A percentile compares a stretch with the other conserved stretches of the same genome.
Evolutionary conservation across 208 protist genomes (phyloP).

Genomic region (Trypanosoma mega): DNA sequence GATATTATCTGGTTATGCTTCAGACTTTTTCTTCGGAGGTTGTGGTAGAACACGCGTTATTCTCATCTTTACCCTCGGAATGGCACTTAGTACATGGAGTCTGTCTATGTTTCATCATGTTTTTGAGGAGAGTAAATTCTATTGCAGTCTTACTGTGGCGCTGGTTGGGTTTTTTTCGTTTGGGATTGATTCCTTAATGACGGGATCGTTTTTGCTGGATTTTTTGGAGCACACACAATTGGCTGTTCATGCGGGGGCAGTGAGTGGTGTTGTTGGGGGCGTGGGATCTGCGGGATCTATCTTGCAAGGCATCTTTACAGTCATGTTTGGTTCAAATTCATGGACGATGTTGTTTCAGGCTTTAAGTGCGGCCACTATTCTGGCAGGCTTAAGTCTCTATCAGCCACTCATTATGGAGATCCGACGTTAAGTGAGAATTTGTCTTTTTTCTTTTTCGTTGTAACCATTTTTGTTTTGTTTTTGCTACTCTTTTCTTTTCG

Average conservation of each 20-base stretch:
- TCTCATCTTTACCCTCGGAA: constrained; percentile 25
- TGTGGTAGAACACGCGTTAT: constrained; percentile 22
- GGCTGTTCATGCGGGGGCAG: constrained; percentile 11
- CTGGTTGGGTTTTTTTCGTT: constrained; percentile 43
- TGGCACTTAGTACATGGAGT: constrained; percentile 4
- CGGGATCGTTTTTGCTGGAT: constrained; percentile 29
- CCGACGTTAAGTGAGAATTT: neutral
- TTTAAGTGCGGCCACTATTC: constrained; percentile 19
- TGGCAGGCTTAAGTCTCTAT: constrained; percentile 23
- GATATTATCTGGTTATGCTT: constrained; percentile 29
- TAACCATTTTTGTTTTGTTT: neutral
- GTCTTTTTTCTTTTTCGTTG: neutral
- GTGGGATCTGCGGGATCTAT: constrained; percentile 40
- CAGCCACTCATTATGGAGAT: constrained; percentile 4
- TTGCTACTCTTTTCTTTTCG: neutral
- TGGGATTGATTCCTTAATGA: constrained; percentile 33
- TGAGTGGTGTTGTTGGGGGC: constrained; percentile 39
- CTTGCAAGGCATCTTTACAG: constrained; percentile 33
- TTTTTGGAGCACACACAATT: constrained; percentile 21
- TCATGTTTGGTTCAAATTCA: constrained; percentile 21
- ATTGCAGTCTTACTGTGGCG: constrained; percentile 10
- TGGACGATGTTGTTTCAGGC: constrained; percentile 33
- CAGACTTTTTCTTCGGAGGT: constrained; percentile 31
- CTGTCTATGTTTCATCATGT: constrained; percentile 5
- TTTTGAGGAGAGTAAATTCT: constrained; percentile 7